phyloP scores from a whole-genome alignment of 805 yeast species.

The Kluyveromyces dobzhanskii region DNA sequence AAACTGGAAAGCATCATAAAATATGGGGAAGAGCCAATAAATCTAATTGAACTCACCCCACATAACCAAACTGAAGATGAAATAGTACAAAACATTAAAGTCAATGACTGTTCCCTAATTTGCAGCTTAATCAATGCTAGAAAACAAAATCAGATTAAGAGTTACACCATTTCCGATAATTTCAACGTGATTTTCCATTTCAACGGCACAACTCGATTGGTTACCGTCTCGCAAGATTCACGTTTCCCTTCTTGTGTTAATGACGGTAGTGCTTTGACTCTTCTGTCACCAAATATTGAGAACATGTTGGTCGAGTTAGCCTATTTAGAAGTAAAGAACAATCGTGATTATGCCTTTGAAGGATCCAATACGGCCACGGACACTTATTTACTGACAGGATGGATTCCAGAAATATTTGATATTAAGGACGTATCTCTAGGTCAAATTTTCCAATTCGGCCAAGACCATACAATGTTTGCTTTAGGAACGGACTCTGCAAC shows the following conservation, averaged over 20 bases:
- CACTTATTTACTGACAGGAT: conserved; percentile 56
- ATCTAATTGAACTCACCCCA: not conserved
- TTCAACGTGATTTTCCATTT: conserved; percentile 17
- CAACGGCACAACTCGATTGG: conserved; percentile 22
- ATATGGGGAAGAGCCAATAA: not conserved
- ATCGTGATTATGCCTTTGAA: conserved; percentile 44
- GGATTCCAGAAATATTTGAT: conserved; percentile 55
- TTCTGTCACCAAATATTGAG: conserved; percentile 9
- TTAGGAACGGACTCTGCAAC: conserved; percentile 54
- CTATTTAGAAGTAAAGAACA: conserved; percentile 47
- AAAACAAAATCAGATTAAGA: conserved; percentile 14
- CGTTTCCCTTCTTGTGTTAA: conserved; percentile 8
- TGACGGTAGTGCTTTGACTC: conserved; percentile 6
- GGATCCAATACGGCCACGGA: conserved; percentile 79
- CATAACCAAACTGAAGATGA: not conserved
- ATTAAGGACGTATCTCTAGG: conserved; percentile 28
- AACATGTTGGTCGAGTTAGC: conserved; percentile 61
- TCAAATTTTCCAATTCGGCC: conserved; percentile 15
- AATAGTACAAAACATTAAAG: conserved; percentile 15
- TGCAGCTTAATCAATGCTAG: conserved; percentile 52
- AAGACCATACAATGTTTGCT: conserved; percentile 37
- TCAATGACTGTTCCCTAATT: conserved; percentile 69
- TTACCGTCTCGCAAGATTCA: conserved; percentile 18
- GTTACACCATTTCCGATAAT: conserved; percentile 10
- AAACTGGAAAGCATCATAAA: not conserved